phyloP scores from a whole-genome alignment of 805 yeast species.

The Saturnispora kantuleensis region DNA sequence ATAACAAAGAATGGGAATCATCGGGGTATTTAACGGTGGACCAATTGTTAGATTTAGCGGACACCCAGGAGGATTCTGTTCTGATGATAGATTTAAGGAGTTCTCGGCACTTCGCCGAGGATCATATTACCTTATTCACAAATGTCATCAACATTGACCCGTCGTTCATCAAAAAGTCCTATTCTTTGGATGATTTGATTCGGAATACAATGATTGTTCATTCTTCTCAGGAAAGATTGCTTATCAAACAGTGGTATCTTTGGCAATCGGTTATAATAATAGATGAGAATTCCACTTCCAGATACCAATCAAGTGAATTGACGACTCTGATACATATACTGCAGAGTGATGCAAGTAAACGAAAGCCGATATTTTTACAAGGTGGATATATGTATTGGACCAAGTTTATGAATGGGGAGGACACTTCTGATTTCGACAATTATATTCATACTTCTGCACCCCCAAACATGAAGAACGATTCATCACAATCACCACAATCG shows the following conservation, averaged over 20 bases:
- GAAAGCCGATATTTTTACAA: no score
- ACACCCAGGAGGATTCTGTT: conserved; percentile 25
- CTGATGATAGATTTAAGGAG: conserved; percentile 69
- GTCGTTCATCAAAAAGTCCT: conserved; percentile 36
- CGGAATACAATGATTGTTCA: conserved; percentile 45
- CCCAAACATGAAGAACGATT: no score
- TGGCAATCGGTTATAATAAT: conserved; percentile 62
- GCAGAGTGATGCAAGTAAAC: conserved; percentile 23
- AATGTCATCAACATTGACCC: conserved; percentile 75
- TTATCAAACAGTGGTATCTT: conserved; percentile 42
- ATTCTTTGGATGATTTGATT: conserved; percentile 60
- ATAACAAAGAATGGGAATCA: no score
- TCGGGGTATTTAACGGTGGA: conserved; percentile 6
- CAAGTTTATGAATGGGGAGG: no score
- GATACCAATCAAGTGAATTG: conserved; percentile 14
- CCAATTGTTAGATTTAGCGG: conserved; percentile 18
- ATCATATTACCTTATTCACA: conserved; percentile 47
- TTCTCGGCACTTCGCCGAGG: conserved; percentile 44
- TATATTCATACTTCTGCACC: no score
- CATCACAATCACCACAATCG: no score
- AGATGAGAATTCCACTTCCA: conserved; percentile 33
- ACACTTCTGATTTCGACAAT: no score
- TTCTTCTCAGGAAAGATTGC: conserved; percentile 42
- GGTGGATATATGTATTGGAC: no score
- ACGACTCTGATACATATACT: conserved; percentile 31